A percentile compares a stretch with the other conserved stretches of the same genome.
These are phyloP conservation scores for Torulaspora indica DNA, from an alignment of 805 yeast species.

Conservation along the genomic window DNA sequence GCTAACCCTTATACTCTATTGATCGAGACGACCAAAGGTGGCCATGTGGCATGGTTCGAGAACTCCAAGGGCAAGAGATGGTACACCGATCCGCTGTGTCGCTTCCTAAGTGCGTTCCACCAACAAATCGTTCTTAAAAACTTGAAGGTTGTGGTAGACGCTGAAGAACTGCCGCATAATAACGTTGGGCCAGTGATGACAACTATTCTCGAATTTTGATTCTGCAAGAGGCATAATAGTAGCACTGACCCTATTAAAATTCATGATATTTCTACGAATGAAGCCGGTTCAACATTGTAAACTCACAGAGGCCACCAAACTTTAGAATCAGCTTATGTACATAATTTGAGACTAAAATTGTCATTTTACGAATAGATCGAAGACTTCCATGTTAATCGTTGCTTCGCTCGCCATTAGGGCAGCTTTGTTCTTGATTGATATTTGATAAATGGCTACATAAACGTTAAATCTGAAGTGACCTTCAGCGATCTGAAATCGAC, in stretches of 20 bases:
- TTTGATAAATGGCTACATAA: not conserved
- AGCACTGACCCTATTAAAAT: not conserved
- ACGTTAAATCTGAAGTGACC: not conserved
- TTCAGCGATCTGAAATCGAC: too few species aligned
- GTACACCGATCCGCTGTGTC: slow-evolving; percentile 52
- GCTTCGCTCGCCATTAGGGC: not conserved
- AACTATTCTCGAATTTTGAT: slow-evolving; percentile 9
- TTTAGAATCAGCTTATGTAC: too few species aligned
- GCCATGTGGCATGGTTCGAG: slow-evolving; percentile 75
- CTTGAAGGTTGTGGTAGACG: slow-evolving; percentile 15
- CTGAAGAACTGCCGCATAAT: slow-evolving; percentile 16
- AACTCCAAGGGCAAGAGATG: slow-evolving; percentile 57
- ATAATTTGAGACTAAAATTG: not conserved
- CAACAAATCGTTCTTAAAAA: slow-evolving; percentile 28
- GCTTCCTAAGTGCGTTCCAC: slow-evolving; percentile 39
- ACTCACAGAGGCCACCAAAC: too few species aligned
- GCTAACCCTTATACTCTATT: slow-evolving; percentile 57
- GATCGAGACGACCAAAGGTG: slow-evolving; percentile 64
- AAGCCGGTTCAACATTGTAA: too few species aligned
- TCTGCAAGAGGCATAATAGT: not conserved
- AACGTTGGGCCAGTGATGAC: slow-evolving; percentile 19
- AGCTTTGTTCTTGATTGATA: not conserved
- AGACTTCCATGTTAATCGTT: too few species aligned
- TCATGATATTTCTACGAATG: not conserved
- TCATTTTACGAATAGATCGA: not conserved